Evolutionary conservation across 192 early-diverging fungal species (phyloP).

Genomic region (Diversispora eburnea): DNA sequence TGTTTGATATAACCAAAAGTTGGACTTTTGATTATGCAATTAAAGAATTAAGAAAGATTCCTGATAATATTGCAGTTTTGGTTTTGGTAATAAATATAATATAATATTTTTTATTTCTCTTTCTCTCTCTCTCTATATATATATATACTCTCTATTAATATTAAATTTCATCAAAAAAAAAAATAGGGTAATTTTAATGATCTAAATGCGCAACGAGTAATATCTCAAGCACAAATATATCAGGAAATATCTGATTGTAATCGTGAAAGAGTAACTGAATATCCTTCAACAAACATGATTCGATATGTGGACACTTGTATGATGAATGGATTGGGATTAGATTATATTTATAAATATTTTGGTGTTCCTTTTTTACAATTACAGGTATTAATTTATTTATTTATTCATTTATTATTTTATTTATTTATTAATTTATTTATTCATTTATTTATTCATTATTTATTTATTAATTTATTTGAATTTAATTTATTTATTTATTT

Average conservation of each 20-base stretch:
- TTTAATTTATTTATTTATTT: no score
- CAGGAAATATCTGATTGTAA: conserved; percentile 16
- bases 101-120: not conserved
- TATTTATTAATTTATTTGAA: no score
- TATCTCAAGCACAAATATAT: conserved; percentile 6
- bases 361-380: conserved; percentile 57
- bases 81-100: conserved; percentile 39
- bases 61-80: conserved; percentile 44
- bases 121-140: no score
- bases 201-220: conserved; percentile 16
- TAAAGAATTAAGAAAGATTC: conserved; percentile 41
- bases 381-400: conserved; percentile 35
- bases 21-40: conserved; percentile 61
- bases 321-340: conserved; percentile 48
- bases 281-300: conserved; percentile 44
- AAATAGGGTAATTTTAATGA: conserved; percentile 42
- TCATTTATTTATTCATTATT: not conserved
- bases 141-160: not conserved
- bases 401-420: not conserved
- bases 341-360: conserved; percentile 53
- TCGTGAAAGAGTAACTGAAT: not conserved
- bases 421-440: no score
- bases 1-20: conserved; percentile 58
- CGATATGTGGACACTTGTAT: conserved; percentile 54
- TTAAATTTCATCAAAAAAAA: not conserved